Base-by-base conservation (phyloP, 1,139 yeast genomes). In the Meyerozyma sp. region DNA sequence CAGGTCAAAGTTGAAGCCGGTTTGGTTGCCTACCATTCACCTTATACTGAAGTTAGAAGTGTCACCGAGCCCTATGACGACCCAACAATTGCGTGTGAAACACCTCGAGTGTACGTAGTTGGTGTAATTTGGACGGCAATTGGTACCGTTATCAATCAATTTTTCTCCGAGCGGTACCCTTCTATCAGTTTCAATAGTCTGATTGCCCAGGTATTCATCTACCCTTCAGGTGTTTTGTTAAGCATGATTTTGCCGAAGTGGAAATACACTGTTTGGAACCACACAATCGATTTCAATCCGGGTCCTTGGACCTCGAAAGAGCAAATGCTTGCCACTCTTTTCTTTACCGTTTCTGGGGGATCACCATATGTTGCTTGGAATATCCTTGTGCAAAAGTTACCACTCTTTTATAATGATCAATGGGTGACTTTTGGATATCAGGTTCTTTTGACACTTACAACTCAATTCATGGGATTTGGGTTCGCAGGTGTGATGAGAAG, bases 401-500 rank as follows among this genome's bases (percentile, higher is more conserved):
- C 70, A 36, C 56, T 62, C 42, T 73, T 71, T 48, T 73, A 73
- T 49, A 74, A 73, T 1, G 57, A 72, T 41, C 63, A 69, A 45
- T 73, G 78, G 78, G 77, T 72, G 6, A 51, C 65, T 1, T 57
- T 68, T 55, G 53, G 63, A 0, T 72, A 65, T 51, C 78, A 73
- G 49, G 42, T 71, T 4, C 49, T 70, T 3, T 58, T 73, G 36
- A 56, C 70, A 1, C 48, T 71, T 8, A 67, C 74, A 2, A 71
- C 77, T 1, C 77, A 73, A 47, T 71, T 70, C 44, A 56, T 73
- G 30, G 78, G 78, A 6, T 73, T 72, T 57, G 74, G 75, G 4
- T 72, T 73, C 55, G 77, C 78, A 5, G 66, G 73, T 41, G 52
- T 73, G 20, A 72, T 72, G 76, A 69, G 53, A 63, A 69, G 52